Evolutionary conservation across 495 filamentous ascomycete genomes (phyloP).

Genomic region (Penicillium flavigenum): DNA sequence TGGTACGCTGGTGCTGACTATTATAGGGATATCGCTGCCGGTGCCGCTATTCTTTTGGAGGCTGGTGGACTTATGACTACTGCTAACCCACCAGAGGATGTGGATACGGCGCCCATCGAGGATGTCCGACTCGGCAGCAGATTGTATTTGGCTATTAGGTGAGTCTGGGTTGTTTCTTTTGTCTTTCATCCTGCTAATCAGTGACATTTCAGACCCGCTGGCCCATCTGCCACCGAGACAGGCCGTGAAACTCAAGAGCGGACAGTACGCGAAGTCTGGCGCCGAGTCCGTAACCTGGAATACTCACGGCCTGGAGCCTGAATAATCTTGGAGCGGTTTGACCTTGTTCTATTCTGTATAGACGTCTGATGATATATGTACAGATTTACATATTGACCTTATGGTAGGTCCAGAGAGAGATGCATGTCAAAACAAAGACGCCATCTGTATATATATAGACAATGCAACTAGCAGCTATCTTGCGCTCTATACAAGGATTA

Average conservation of each 20-base stretch:
- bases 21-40: slow-evolving; percentile 55
- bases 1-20: slow-evolving; percentile 8
- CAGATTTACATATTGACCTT: slow-evolving; percentile 1
- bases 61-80: slow-evolving; percentile 65
- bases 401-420: slow-evolving; percentile 8
- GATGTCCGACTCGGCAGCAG: slow-evolving; percentile 59
- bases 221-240: slow-evolving; percentile 56
- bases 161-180: slow-evolving; percentile 13
- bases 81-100: slow-evolving; percentile 61
- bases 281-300: slow-evolving; percentile 57
- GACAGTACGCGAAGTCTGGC: slow-evolving; percentile 67
- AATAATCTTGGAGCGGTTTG: not conserved
- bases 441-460: slow-evolving; percentile 22
- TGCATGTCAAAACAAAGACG: slow-evolving; percentile 18
- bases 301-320: slow-evolving; percentile 57
- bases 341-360: not conserved
- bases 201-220: slow-evolving; percentile 52
- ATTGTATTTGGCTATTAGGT: slow-evolving; percentile 65
- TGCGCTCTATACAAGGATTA: slow-evolving; percentile 34
- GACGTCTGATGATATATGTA: not conserved
- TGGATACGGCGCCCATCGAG: slow-evolving; percentile 53
- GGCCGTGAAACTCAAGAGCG: slow-evolving; percentile 63
- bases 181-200: not conserved
- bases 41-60: slow-evolving; percentile 56
- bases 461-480: slow-evolving; percentile 33